Evolutionary conservation across 2,329 filamentous ascomycete genomes (phyloP).

Genomic region (Cryphonectria japonica): DNA sequence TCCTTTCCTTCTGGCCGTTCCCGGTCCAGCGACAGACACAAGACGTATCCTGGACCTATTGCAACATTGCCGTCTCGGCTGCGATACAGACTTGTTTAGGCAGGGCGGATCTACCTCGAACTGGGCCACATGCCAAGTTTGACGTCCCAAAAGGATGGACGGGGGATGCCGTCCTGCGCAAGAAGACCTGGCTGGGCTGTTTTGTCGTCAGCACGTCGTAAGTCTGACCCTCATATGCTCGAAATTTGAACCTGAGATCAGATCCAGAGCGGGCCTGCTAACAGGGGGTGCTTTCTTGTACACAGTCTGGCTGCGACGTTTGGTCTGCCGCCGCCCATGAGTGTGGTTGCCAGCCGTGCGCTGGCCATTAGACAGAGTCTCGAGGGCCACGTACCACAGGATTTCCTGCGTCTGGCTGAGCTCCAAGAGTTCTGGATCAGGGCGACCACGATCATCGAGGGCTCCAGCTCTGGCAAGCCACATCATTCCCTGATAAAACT

Average conservation of each 20-base stretch:
- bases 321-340: constrained; percentile 4
- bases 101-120: background rate
- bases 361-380: background rate
- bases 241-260: background rate
- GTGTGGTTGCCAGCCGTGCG: background rate
- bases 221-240: background rate
- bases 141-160: background rate
- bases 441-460: background rate
- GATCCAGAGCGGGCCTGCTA: background rate
- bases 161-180: background rate
- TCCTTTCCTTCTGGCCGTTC: background rate
- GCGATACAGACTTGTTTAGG: background rate
- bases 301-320: background rate
- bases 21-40: background rate
- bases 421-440: constrained; percentile 8
- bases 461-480: background rate
- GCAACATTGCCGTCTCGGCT: constrained; percentile 1
- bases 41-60: constrained; percentile 8
- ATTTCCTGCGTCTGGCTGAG: background rate
- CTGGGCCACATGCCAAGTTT: background rate
- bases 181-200: constrained; percentile 6
- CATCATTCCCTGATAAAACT: background rate
- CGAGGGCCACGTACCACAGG: background rate
- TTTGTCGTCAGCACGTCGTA: constrained; percentile 9
- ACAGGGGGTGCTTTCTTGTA: background rate